These are phyloP conservation scores for sweet orange (Citrus sinensis) DNA, from an alignment of 345 rosid species.

Conservation along the genomic window DNA sequence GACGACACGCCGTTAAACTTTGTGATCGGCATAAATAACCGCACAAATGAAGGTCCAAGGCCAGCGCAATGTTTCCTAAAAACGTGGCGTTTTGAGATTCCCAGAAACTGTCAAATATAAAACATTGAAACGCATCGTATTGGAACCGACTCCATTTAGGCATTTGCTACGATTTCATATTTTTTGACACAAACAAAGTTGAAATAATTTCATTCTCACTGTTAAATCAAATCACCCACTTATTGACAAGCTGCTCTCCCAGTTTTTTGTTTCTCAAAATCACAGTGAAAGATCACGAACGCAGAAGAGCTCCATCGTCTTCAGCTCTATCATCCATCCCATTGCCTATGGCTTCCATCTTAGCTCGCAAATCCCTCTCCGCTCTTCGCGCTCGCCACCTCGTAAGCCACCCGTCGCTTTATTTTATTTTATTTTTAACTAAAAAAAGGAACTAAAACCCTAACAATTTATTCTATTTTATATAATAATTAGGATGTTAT, in stretches of 20 bases:
- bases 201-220: neutral
- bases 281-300: conserved; percentile 17
- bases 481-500: neutral
- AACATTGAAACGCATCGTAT: neutral
- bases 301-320: conserved; percentile 1
- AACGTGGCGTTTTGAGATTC: neutral
- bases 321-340: conserved; percentile 4
- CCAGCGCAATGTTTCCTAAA: no score
- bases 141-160: neutral
- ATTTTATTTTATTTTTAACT: neutral
- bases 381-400: conserved; percentile 63
- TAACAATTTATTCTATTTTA: neutral
- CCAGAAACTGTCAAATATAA: neutral
- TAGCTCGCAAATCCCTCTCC: conserved; percentile 79
- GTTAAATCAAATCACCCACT: neutral
- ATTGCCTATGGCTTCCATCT: conserved; percentile 56
- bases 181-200: neutral
- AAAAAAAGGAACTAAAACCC: neutral
- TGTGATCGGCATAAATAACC: no score
- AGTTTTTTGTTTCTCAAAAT: neutral
- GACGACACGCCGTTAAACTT: no score
- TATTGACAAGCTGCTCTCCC: neutral
- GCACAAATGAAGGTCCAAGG: no score
- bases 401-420: conserved; percentile 32
- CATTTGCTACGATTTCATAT: neutral